Evolutionary conservation across 208 protist species (phyloP), one percentile per base, ranked within the genome.

Genomic region (Strigomonas oncopelti): DNA sequence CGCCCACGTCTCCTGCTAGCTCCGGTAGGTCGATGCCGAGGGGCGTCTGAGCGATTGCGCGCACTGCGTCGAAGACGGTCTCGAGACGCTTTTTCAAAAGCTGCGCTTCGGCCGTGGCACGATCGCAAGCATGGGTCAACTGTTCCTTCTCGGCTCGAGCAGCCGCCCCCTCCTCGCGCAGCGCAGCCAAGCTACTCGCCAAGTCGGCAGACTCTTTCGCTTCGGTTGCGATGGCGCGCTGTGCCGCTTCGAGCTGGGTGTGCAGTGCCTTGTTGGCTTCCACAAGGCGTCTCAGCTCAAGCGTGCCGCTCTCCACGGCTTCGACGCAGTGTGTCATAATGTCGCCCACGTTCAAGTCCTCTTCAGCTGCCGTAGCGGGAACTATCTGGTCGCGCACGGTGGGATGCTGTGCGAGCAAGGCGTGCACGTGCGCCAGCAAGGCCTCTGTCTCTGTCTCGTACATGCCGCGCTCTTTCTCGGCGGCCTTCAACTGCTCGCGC

Each of bases 121-220:
- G 7, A 2, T 14, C 28, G 5, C 28, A 22, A 13, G 1, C 24
- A 8, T 28, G 51, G 7, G 24, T 13, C 51, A 29, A 5, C 20
- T 5, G 22, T 22, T 24, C 51, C 1, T 29, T 8, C 3, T 55
- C 22, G 1, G 25, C 22, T 2, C 51, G 51, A 24, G 13, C 5
- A 0, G 24, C 7, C 22, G 25, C 51, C 1, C 13, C n/a, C 51
- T 55, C 22, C 22, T 24, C 1, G 13, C 16, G 51, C 7, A 29
- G 13, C 22, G 51, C 51, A 3, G 22, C 22, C 24, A 29, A 22
- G 1, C 18, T 4, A 24, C 60, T 59, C 14, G 53, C 16, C 48
- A 25, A 61, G 54, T 34, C 46, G 0, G 62, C 56, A 4, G 61
- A 45, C n/a, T 18, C 67, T 2, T 51, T 38, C 29, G 56, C 36